A percentile compares a stretch with the other conserved stretches of the same genome.
phyloP scores from a whole-genome alignment of 352 stramenopile genomes.

The Pythium dissotocum region DNA sequence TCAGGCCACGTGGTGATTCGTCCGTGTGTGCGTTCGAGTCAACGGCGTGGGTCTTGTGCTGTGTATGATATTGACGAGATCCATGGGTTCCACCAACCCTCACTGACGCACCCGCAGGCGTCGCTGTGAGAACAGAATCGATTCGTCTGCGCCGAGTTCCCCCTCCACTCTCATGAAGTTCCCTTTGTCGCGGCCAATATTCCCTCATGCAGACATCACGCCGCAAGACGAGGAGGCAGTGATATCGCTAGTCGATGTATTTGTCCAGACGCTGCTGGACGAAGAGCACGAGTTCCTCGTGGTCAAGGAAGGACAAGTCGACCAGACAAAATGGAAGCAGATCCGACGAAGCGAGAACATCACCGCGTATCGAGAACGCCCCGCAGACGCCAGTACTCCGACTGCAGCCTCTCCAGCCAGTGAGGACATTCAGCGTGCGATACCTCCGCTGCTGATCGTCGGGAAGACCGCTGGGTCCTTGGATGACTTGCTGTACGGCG shows the following conservation, averaged over 20 bases:
- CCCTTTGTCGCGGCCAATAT: constrained; percentile 16
- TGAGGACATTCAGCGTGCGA: neutral
- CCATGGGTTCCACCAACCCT: too few relatives aligned
- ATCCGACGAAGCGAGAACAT: constrained; percentile 18
- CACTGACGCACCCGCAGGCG: too few relatives aligned
- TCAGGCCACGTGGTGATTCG: neutral
- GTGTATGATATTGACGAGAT: too few relatives aligned
- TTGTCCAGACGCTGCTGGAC: constrained; percentile 18
- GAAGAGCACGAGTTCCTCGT: constrained; percentile 14
- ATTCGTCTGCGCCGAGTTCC: neutral
- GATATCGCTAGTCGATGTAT: constrained; percentile 10
- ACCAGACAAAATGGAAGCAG: constrained; percentile 25
- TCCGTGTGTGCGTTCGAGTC: neutral
- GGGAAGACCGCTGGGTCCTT: constrained; percentile 10
- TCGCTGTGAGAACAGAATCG: neutral
- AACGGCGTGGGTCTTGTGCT: neutral
- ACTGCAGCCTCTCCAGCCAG: neutral
- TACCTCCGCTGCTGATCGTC: constrained; percentile 17
- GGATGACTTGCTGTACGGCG: constrained; percentile 20
- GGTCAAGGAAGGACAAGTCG: constrained; percentile 34
- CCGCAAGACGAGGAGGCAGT: neutral
- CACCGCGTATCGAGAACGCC: constrained; percentile 12
- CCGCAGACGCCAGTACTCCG: neutral
- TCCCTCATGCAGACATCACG: constrained; percentile 7
- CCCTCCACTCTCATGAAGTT: constrained; percentile 17